Conservation (phyloP, 2,329 filamentous ascomycete species). For the Ramichloridium luteum region DNA sequence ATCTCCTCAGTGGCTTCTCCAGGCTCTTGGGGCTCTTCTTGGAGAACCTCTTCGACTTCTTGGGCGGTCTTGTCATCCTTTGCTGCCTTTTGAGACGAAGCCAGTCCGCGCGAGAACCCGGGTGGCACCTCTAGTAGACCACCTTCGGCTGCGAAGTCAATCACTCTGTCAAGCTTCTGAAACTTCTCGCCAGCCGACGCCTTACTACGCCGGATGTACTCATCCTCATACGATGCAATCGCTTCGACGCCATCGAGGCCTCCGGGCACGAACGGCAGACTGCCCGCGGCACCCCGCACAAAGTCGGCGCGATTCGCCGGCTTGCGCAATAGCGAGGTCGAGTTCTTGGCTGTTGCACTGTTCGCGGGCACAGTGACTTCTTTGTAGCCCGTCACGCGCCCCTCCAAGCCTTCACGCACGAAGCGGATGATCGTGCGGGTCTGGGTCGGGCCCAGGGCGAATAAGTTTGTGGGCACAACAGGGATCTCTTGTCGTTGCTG, state of each 20-base stretch:
- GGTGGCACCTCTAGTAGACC: conserved; percentile 72
- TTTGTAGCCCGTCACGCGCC: conserved; percentile 81
- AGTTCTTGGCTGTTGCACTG: conserved; percentile 88
- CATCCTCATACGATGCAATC: conserved; percentile 70
- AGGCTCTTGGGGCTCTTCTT: conserved; percentile 38
- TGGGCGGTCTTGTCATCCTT: conserved; percentile 47
- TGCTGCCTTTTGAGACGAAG: conserved; percentile 51
- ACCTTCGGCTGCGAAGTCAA: conserved; percentile 65
- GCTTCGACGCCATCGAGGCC: conserved; percentile 79
- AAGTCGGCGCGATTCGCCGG: conserved; percentile 81
- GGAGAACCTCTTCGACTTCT: conserved; percentile 55
- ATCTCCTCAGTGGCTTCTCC: conserved; percentile 24
- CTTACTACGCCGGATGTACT: conserved; percentile 44
- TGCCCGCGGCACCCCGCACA: conserved; percentile 81
- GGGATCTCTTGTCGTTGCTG: conserved; percentile 84
- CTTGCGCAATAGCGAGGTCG: conserved; percentile 75
- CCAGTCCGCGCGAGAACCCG: conserved; percentile 66
- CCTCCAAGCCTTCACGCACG: conserved; percentile 79
- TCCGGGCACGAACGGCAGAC: conserved; percentile 87
- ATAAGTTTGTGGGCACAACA: conserved; percentile 70
- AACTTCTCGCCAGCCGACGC: conserved; percentile 27
- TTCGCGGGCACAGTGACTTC: conserved; percentile 86
- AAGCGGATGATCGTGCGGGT: conserved; percentile 92
- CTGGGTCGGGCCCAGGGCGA: conserved; percentile 78
- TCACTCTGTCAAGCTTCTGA: conserved; percentile 63